Base-by-base conservation (phyloP, 768 basidiomycete species). In the Hirschioporus abietinus region DNA sequence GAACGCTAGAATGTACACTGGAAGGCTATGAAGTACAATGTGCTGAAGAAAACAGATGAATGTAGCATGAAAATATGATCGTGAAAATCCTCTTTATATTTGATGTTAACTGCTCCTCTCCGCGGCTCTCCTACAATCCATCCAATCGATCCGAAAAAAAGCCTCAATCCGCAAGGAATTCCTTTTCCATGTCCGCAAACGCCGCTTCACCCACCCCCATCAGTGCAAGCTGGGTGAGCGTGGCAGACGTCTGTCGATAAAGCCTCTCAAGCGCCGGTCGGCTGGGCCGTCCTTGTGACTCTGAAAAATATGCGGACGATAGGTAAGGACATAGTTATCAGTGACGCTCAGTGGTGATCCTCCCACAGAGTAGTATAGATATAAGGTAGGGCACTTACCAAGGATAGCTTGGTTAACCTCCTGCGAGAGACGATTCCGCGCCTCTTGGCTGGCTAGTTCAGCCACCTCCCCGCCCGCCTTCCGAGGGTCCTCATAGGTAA, bases 321-420 rank as follows among this genome's bases (percentile, higher is more conserved):
- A 23, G 34, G n/a, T 24, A 64, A 10, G 15, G 42, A 3, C 12
- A 15, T 15, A 61, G 26, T 15, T 1, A 61, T 61, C 60, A 58
- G 58, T n/a, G n/a, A n/a, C n/a, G n/a, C n/a, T n/a, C 24, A 62
- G 61, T 26, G 26, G 36, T 15, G 20, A 18, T 24, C 9, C 7
- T 23, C 6, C 35, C n/a, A 42, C 18, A 6, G 61, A 1, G 9
- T 6, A 58, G 63, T 20, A 20, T 2, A 64, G 25, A 30, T 25
- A 64, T 10, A 65, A 18, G 58, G 63, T 42, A 52, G 36, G 62
- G 59, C 60, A 77, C 88, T 70, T 71, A 94, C 93, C 90, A 64
- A 95, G 79, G 66, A 96, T 93, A 57, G 88, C 91, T 74, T 87
- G 83, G 71, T 95, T 95, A 52, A 95, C 75, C 77, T 93, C 91